Base-by-base conservation (phyloP, 768 basidiomycete genomes). In the Cubamyces sp. region DNA sequence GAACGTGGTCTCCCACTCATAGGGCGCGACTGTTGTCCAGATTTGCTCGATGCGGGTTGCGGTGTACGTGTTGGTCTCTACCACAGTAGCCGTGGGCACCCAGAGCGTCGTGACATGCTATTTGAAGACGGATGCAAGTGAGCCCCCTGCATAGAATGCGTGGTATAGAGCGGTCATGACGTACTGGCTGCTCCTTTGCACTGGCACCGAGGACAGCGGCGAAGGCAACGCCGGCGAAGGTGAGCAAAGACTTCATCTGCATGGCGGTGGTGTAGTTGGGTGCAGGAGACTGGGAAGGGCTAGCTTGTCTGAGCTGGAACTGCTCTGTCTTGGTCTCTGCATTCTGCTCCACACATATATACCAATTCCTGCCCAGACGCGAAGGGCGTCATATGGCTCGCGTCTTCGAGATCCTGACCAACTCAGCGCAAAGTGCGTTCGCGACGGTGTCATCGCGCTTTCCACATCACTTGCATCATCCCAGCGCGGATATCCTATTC, bases 41-140 rank as follows among this genome's bases (percentile, higher is more conserved):
- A 64, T 46, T 43, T 64, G 51, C 21, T 64, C 63, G n/a, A 64
- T 37, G 54, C 63, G 63, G 5, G 63, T 64, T 21, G 42, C 63
- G n/a, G 58, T 60, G 54, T 37, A 64, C 7, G 58, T 60, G 54
- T 64, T 60, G 19, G 63, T 64, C 34, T 55, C 54, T 5, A 60
- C 58, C 15, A 60, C 63, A 4, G 63, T 64, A 23, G 63, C 63
- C 3, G 53, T 57, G 21, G 63, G 63, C 23, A 60, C 63, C 63
- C 63, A 64, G 11, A 64, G n/a, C 11, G 63, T 64, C 15, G 63
- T 64, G 6, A 21, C 18, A 41, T 53, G 55, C 56, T 58, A 12
- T 23, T 14, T 3, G 9, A 34, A 34, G 6, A 34, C n/a, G 1
- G 7, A 37, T 15, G 25, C 14, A 54, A 37, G 62, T 63, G 9